Conservation (phyloP, 1,284 basidiomycete genomes). For the Ustilago lituana region DNA sequence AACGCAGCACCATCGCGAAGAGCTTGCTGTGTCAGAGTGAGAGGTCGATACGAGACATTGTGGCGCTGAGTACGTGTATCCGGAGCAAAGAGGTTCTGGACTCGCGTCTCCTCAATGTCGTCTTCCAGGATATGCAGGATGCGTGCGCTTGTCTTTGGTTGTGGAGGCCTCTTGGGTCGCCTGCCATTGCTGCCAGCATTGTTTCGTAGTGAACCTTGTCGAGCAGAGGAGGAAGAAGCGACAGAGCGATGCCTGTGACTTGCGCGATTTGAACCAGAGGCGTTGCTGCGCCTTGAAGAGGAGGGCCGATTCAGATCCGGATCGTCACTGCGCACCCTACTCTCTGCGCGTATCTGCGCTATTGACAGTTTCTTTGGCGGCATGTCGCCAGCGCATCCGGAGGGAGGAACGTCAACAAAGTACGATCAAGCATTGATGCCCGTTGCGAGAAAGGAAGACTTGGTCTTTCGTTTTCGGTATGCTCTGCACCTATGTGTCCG, state of each 20-base stretch:
- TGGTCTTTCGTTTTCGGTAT: no score
- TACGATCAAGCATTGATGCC: no score
- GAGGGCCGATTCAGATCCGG: constrained; percentile 35
- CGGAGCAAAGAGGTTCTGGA: constrained; percentile 36
- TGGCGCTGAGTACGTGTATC: constrained; percentile 15
- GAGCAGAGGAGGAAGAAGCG: constrained; percentile 3
- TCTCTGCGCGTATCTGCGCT: constrained; percentile 28
- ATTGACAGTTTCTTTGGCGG: constrained; percentile 36
- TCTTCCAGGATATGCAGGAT: constrained; percentile 28
- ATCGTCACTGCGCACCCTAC: constrained; percentile 30
- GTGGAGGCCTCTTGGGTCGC: constrained; percentile 7
- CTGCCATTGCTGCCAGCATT: background rate
- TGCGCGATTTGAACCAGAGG: constrained; percentile 9
- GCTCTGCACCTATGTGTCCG: no score
- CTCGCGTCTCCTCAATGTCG: constrained; percentile 28
- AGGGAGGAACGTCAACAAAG: no score
- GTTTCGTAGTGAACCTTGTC: background rate
- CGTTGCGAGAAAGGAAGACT: no score
- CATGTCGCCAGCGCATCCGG: no score
- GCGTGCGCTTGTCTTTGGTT: constrained; percentile 28
- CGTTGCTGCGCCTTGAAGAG: constrained; percentile 5
- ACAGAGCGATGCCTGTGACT: constrained; percentile 19
- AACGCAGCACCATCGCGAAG: constrained; percentile 18
- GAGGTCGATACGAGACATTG: constrained; percentile 29
- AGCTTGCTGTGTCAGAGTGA: constrained; percentile 22